phyloP scores from a whole-genome alignment of 129 eudicot genomes.

The Flaveria sonorensis region DNA sequence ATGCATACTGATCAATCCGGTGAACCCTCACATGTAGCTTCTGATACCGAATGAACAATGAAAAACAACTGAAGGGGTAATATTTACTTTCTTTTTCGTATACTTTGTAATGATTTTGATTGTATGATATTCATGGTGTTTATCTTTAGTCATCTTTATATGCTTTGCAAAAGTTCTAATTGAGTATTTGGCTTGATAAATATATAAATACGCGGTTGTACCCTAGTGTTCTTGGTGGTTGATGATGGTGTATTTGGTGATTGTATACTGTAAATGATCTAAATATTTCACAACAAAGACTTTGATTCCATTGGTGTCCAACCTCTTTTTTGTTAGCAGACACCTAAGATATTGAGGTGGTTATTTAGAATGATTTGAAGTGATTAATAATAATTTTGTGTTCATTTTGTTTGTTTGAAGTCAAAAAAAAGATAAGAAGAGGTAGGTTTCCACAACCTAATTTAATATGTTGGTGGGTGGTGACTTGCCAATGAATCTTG shows the following conservation, averaged over 20 bases:
- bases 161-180: constrained; percentile 25
- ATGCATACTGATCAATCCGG: constrained; percentile 38
- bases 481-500: constrained; percentile 17
- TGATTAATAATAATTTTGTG: neutral
- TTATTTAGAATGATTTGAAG: neutral
- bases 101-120: constrained; percentile 14
- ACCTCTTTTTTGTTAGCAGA: no score
- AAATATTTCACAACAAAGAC: neutral
- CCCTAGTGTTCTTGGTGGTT: neutral
- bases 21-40: constrained; percentile 51
- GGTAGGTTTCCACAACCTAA: constrained; percentile 30
- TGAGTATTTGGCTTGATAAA: constrained; percentile 17
- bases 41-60: constrained; percentile 48
- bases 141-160: constrained; percentile 21
- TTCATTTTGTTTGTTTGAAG: constrained; percentile 11
- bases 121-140: constrained; percentile 33
- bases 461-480: constrained; percentile 24
- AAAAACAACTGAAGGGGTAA: constrained; percentile 27
- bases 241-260: neutral
- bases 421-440: constrained; percentile 27
- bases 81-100: constrained; percentile 17
- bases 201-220: neutral
- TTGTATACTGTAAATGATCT: constrained; percentile 16
- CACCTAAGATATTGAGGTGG: neutral
- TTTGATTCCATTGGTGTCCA: neutral